These are phyloP conservation scores for Hysterangium stoloniferum DNA, from an alignment of 768 basidiomycete species.

Conservation along the genomic window DNA sequence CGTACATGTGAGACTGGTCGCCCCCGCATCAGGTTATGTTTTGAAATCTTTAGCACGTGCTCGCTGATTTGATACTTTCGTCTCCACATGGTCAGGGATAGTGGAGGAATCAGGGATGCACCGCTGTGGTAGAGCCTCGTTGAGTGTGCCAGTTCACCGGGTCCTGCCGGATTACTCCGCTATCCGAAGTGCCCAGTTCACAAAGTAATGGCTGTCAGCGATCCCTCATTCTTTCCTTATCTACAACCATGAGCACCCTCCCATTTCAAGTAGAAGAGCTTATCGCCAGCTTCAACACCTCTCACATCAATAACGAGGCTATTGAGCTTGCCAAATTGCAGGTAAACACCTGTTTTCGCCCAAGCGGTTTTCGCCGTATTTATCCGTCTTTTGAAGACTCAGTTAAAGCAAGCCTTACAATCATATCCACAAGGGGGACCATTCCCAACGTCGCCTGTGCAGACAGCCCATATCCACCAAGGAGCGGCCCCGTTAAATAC, in stretches of 20 bases:
- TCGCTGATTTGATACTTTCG: too few relatives aligned
- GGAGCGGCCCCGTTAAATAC: neutral
- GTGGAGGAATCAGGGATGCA: neutral
- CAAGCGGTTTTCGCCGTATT: neutral
- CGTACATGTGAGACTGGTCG: too few relatives aligned
- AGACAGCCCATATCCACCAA: neutral
- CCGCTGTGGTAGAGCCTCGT: neutral
- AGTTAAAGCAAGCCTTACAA: constrained; percentile 7
- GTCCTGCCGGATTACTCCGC: constrained; percentile 1
- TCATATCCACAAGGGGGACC: constrained; percentile 2
- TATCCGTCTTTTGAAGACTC: neutral
- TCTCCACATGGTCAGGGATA: too few relatives aligned
- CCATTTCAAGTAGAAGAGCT: constrained; percentile 10
- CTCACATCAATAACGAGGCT: constrained; percentile 4
- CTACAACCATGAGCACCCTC: constrained; percentile 5
- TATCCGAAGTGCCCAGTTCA: neutral
- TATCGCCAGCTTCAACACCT: constrained; percentile 4
- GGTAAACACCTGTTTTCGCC: neutral
- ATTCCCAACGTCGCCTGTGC: constrained; percentile 9
- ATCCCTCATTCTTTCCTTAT: neutral
- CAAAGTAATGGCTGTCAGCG: neutral
- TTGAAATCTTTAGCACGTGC: too few relatives aligned
- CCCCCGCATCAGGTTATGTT: too few relatives aligned
- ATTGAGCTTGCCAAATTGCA: constrained; percentile 8
- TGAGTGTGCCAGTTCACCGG: neutral